Evolutionary conservation across 2,329 filamentous ascomycete species (phyloP), one percentile per base, ranked within the genome.

Genomic region (Myriangium duriaei): DNA sequence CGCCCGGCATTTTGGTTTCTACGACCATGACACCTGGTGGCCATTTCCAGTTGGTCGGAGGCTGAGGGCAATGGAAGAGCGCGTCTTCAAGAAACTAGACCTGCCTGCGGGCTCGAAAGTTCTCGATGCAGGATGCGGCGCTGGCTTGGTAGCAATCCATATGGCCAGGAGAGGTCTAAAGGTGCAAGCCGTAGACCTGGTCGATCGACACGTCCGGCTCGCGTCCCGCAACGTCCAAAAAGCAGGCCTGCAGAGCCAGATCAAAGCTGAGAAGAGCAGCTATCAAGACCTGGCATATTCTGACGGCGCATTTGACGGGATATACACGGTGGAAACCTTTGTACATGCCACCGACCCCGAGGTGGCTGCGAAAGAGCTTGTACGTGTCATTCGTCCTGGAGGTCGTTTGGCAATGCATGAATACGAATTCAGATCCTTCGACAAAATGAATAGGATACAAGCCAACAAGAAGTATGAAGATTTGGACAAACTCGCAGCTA

Each of bases 341-440:
- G 32, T 34, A 7, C 32, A 34, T 24, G 16, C 18, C 3, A 34
- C 11, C 9, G 12, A 26, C 15, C 32, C 17, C 3, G 18, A 5
- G 19, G 18, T 4, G 5, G 17, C 15, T 4, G 13, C 28, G 5
- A 4, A 26, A 3, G 32, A 24, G 16, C 3, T 34, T 7, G 24
- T 18, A n/a, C 32, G 32, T 5, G 17, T 26, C 3, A 5, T n/a
- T 4, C 7, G 14, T 4, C 32, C 18, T 2, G 32, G 32, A 6
- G 18, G 32, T 3, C 32, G 28, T 34, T 4, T 34, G 4, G 32
- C 32, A 9, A 17, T 34, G 11, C 32, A 34, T 18, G 32, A 34
- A n/a, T 34, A 34, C 32, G 15, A 7, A 15, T 24, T 34, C n/a
- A 21, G 24, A 6, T 14, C 3, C 7, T 6, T 14, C 3, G 32